Conservation (phyloP, 2,329 filamentous ascomycete species). For the Amauroascus verrucosus region DNA sequence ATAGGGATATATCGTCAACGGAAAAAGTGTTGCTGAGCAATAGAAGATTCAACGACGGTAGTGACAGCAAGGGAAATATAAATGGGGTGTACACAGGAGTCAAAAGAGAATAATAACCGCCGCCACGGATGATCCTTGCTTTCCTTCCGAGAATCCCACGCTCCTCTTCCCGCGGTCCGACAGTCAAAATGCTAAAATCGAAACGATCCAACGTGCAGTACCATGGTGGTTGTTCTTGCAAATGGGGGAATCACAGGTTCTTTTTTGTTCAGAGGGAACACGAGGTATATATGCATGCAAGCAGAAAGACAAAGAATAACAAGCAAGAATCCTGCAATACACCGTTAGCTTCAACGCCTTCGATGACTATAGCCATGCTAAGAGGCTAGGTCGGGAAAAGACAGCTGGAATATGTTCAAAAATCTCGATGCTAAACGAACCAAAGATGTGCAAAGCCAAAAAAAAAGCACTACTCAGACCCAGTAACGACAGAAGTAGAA, state of each 20-base stretch:
- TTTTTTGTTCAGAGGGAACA: constrained; percentile 7
- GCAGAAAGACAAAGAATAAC: background rate
- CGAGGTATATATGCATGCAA: constrained; percentile 6
- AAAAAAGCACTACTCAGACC: background rate
- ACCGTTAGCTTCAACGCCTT: background rate
- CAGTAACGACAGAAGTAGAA: background rate
- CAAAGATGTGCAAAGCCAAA: background rate
- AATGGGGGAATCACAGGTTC: constrained; percentile 7
- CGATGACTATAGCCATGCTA: background rate
- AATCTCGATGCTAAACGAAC: background rate
- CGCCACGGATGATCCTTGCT: background rate
- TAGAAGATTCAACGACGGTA: background rate
- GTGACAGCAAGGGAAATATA: constrained; percentile 3
- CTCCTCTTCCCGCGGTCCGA: background rate
- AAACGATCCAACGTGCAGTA: background rate
- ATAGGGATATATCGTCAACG: background rate
- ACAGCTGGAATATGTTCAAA: background rate
- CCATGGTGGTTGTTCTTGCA: background rate
- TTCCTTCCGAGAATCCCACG: background rate
- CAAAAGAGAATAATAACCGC: constrained; percentile 7
- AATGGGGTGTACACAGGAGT: constrained; percentile 4
- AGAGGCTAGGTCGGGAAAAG: background rate
- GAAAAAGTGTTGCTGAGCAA: background rate
- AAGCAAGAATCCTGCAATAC: background rate
- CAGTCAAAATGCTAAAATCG: constrained; percentile 8